phyloP scores from a whole-genome alignment of 148 eudicot genomes.

The Suaeda aralocaspica region DNA sequence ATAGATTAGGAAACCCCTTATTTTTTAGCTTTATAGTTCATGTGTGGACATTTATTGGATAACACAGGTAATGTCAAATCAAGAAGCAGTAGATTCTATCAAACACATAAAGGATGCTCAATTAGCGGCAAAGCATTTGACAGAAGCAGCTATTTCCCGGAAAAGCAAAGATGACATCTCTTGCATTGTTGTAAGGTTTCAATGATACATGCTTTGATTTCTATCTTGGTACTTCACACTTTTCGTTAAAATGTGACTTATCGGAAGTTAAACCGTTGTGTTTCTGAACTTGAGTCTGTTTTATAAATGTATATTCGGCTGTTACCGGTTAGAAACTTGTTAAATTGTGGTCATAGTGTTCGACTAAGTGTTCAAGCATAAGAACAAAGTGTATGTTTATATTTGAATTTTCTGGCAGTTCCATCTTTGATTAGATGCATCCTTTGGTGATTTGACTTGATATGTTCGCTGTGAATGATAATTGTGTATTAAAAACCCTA shows the following conservation, averaged over 20 bases:
- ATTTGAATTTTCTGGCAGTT: too few relatives aligned
- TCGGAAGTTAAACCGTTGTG: neutral
- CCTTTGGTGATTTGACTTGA: too few relatives aligned
- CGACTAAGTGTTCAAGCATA: too few relatives aligned
- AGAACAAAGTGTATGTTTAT: too few relatives aligned
- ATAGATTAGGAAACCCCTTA: too few relatives aligned
- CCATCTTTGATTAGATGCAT: too few relatives aligned
- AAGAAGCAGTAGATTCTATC: slow-evolving; percentile 74
- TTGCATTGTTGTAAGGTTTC: slow-evolving; percentile 79
- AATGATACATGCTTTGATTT: slow-evolving; percentile 21
- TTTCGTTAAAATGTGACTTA: neutral
- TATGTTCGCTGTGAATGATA: too few relatives aligned
- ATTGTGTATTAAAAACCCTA: too few relatives aligned
- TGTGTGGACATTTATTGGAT: neutral
- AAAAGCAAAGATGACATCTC: slow-evolving; percentile 92
- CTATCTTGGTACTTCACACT: neutral
- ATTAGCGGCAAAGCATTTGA: slow-evolving; percentile 71
- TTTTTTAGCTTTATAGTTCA: too few relatives aligned
- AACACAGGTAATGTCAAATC: slow-evolving; percentile 71
- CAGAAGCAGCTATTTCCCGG: slow-evolving; percentile 61
- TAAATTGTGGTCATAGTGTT: too few relatives aligned
- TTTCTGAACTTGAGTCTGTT: neutral
- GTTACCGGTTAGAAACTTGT: too few relatives aligned
- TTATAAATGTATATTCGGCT: neutral
- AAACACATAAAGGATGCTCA: slow-evolving; percentile 55